These are phyloP conservation scores for Acanthamoeba healyi DNA, from an alignment of 208 protist genomes.

Conservation along the genomic window DNA sequence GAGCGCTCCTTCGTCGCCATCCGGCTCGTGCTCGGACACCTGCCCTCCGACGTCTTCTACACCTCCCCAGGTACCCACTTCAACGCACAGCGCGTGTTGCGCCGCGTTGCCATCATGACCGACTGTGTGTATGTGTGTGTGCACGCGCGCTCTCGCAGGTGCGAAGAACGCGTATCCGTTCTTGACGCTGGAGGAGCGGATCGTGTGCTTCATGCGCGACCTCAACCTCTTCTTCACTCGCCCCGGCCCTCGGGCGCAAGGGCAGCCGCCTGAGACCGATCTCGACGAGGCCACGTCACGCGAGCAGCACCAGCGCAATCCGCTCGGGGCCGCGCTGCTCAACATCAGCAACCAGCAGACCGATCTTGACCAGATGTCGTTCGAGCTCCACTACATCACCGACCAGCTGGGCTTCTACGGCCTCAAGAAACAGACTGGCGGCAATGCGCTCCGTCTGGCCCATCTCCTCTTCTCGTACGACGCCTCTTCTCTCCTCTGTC, in stretches of 20 bases:
- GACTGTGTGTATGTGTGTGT: neutral
- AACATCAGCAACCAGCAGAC: constrained; percentile 11
- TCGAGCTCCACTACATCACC: constrained; percentile 82
- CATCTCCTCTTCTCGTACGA: constrained; percentile 80
- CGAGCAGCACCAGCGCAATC: neutral
- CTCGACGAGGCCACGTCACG: neutral
- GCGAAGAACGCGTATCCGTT: constrained; percentile 82
- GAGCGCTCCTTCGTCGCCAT: constrained; percentile 78
- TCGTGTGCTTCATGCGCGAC: constrained; percentile 79
- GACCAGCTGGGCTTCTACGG: constrained; percentile 82
- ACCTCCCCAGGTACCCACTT: constrained; percentile 16
- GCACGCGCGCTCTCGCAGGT: constrained; percentile 23
- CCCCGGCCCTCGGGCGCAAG: neutral
- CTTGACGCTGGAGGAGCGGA: constrained; percentile 76
- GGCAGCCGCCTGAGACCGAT: neutral
- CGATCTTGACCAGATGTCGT: constrained; percentile 34
- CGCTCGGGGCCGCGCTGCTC: constrained; percentile 1
- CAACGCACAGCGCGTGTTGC: neutral
- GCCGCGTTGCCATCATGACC: neutral
- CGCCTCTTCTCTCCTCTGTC: neutral
- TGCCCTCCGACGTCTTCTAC: constrained; percentile 75
- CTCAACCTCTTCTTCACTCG: constrained; percentile 78
- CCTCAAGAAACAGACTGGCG: constrained; percentile 82
- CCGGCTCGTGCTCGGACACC: constrained; percentile 75
- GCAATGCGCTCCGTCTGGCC: constrained; percentile 78